These are phyloP conservation scores for Selaginella moellendorffii DNA, from an alignment of 75 land plant genomes.

Conservation along the genomic window DNA sequence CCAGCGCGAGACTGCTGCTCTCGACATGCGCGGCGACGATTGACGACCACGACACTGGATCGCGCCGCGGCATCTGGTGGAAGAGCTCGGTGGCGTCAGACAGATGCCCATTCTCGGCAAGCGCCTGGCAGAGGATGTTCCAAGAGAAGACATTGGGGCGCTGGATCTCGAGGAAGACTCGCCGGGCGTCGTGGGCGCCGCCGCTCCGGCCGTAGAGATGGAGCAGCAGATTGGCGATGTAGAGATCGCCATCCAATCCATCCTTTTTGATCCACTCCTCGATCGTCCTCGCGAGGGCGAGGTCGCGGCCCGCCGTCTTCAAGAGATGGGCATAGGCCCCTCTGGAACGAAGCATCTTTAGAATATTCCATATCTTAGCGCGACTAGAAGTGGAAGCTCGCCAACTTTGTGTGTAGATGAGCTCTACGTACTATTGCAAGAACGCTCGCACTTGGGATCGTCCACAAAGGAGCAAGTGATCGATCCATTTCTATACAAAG, in stretches of 20 bases:
- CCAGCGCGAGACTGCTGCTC: not conserved
- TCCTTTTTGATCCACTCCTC: too few relatives aligned
- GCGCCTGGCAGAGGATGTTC: not conserved
- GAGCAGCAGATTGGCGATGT: slow-evolving; percentile 1
- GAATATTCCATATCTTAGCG: too few relatives aligned
- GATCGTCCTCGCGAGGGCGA: too few relatives aligned
- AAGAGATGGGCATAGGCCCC: too few relatives aligned
- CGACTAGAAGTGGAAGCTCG: too few relatives aligned
- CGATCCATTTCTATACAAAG: too few relatives aligned
- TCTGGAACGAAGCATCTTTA: too few relatives aligned
- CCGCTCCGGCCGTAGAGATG: not conserved
- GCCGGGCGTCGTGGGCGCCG: not conserved
- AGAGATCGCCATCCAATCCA: not conserved
- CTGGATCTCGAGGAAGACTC: not conserved
- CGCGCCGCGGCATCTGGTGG: not conserved
- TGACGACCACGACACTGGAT: not conserved
- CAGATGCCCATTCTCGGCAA: not conserved
- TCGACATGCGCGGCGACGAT: not conserved
- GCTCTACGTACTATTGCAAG: too few relatives aligned
- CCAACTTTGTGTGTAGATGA: too few relatives aligned
- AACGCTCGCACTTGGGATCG: too few relatives aligned
- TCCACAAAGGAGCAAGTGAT: too few relatives aligned
- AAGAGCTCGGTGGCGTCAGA: not conserved
- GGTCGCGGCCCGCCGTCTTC: too few relatives aligned
- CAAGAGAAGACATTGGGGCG: not conserved